phyloP scores from a whole-genome alignment of 495 filamentous ascomycete genomes.

The Penicillium paradoxum region DNA sequence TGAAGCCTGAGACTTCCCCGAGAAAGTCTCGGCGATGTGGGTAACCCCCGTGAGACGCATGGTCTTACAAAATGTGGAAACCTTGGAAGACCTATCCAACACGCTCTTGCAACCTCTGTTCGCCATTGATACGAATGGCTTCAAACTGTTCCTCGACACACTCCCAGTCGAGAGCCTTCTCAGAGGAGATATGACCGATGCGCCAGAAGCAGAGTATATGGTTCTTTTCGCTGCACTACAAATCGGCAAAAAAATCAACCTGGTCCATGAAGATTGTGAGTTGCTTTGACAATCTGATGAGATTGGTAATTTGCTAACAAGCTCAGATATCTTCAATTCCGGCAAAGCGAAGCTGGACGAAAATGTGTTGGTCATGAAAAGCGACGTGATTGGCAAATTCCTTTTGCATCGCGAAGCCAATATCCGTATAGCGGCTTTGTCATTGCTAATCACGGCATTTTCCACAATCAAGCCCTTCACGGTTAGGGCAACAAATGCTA shows the following conservation, averaged over 20 bases:
- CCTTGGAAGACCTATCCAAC: constrained; percentile 60
- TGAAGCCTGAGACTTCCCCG: constrained; percentile 24
- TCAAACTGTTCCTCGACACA: constrained; percentile 50
- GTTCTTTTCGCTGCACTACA: constrained; percentile 66
- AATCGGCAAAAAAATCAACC: constrained; percentile 70
- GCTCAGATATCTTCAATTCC: constrained; percentile 27
- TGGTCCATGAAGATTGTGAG: constrained; percentile 71
- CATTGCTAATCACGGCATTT: constrained; percentile 64
- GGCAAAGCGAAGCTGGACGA: constrained; percentile 11
- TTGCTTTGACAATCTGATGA: not conserved
- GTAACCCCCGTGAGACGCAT: constrained; percentile 34
- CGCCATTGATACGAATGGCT: constrained; percentile 49
- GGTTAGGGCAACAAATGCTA: constrained; percentile 48
- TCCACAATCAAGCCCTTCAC: constrained; percentile 68
- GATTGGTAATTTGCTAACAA: constrained; percentile 11
- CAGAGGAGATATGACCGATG: constrained; percentile 36
- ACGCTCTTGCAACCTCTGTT: constrained; percentile 74
- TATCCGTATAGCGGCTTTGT: constrained; percentile 69
- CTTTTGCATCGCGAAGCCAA: constrained; percentile 60
- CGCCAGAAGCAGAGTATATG: constrained; percentile 49
- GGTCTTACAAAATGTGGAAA: constrained; percentile 44
- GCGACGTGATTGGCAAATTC: constrained; percentile 39
- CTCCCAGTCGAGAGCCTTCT: constrained; percentile 38
- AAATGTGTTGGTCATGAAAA: constrained; percentile 33
- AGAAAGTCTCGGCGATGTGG: constrained; percentile 29